Conservation (phyloP, 148 eudicot species). For the Persicaria tinctoria region DNA sequence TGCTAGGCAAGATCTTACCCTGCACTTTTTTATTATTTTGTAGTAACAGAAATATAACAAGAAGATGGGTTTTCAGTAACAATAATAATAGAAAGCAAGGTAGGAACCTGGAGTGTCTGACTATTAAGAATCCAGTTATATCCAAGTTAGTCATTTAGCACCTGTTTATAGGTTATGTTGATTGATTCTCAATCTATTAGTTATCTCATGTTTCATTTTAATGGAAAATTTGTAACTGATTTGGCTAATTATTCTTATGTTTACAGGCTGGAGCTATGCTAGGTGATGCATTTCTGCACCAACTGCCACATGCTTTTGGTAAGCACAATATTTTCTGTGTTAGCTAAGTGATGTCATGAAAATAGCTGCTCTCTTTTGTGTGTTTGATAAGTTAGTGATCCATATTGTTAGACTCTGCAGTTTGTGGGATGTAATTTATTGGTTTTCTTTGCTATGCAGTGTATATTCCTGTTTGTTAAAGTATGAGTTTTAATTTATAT, state of each 20-base stretch:
- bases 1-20: background rate
- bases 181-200: background rate
- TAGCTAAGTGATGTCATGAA: background rate
- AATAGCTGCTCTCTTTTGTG: background rate
- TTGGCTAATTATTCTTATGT: conserved; percentile 7
- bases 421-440: background rate
- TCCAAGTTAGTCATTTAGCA: background rate
- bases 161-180: background rate
- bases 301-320: conserved; percentile 93
- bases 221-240: background rate
- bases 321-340: background rate
- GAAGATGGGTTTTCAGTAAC: background rate
- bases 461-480: background rate
- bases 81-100: background rate
- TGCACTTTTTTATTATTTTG: background rate
- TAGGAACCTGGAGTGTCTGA: background rate
- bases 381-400: background rate
- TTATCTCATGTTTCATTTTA: conserved; percentile 1
- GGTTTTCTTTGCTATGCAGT: background rate
- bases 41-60: background rate
- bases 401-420: background rate
- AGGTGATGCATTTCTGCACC: conserved; percentile 98
- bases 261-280: conserved; percentile 99
- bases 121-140: background rate
- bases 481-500: background rate